phyloP scores from a whole-genome alignment of 345 rosid genomes.

The Citrus maxima region DNA sequence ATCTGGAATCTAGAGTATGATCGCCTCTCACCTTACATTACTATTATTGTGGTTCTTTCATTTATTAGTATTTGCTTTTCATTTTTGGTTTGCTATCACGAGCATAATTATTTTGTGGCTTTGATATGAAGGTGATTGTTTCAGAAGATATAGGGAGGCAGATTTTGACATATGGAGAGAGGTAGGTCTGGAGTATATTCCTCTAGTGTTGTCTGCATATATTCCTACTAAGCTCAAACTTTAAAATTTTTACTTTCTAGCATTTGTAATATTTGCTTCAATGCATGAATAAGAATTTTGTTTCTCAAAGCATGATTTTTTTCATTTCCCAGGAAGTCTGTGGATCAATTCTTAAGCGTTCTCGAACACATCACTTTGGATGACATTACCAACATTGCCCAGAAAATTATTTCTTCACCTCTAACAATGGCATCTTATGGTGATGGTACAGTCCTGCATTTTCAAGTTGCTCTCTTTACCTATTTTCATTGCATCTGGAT shows the following conservation, averaged over 20 bases:
- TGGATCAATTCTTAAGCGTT: constrained; percentile 63
- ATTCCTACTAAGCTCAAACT: background rate
- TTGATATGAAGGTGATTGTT: constrained; percentile 41
- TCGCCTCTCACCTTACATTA: constrained; percentile 8
- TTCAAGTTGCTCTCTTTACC: background rate
- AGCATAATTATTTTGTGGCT: background rate
- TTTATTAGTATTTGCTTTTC: background rate
- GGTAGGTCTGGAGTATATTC: constrained; percentile 30
- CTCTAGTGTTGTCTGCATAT: background rate
- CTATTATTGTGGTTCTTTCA: background rate
- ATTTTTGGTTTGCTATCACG: background rate
- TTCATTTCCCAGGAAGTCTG: constrained; percentile 55
- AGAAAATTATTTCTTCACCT: constrained; percentile 67
- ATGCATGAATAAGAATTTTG: background rate
- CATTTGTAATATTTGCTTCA: background rate
- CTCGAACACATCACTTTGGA: constrained; percentile 57
- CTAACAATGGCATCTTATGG: constrained; percentile 86
- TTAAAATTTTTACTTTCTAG: background rate
- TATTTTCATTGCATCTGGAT: background rate
- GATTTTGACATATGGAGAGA: constrained; percentile 68
- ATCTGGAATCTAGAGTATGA: constrained; percentile 71
- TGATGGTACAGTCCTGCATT: constrained; percentile 52
- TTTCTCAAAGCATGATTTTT: background rate
- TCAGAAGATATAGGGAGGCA: constrained; percentile 74
- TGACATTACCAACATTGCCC: constrained; percentile 51